Conservation (phyloP, 805 yeast species). For the Priceomyces medius region DNA sequence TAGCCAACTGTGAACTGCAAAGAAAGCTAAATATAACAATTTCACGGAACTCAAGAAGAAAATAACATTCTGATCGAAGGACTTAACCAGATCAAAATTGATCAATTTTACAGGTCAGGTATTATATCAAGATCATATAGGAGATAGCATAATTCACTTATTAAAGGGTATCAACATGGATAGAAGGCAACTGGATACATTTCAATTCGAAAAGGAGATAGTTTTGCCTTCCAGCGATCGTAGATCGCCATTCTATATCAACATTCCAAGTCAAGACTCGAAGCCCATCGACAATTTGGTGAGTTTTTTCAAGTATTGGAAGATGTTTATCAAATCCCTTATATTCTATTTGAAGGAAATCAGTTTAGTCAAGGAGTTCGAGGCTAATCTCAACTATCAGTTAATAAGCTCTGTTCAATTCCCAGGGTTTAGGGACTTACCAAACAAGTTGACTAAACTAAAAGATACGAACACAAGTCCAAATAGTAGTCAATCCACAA, state of each 20-base stretch:
- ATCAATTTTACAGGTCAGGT: too few relatives aligned
- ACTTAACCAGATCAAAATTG: too few relatives aligned
- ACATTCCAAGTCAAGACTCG: slow-evolving; percentile 38
- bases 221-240: slow-evolving; percentile 34
- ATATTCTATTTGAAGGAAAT: slow-evolving; percentile 42
- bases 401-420: slow-evolving; percentile 37
- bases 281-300: slow-evolving; percentile 41
- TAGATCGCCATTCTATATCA: slow-evolving; percentile 37
- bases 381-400: slow-evolving; percentile 35
- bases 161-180: not conserved
- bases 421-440: slow-evolving; percentile 46
- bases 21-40: too few relatives aligned
- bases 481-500: slow-evolving; percentile 4
- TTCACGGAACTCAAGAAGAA: too few relatives aligned
- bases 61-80: too few relatives aligned
- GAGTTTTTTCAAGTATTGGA: slow-evolving; percentile 40
- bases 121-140: too few relatives aligned
- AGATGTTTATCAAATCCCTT: slow-evolving; percentile 36
- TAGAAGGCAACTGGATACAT: slow-evolving; percentile 1
- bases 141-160: too few relatives aligned
- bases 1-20: too few relatives aligned
- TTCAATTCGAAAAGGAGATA: slow-evolving; percentile 14
- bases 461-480: slow-evolving; percentile 6
- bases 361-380: slow-evolving; percentile 49
- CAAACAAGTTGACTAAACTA: slow-evolving; percentile 13